phyloP scores from a whole-genome alignment of 2,329 filamentous ascomycete genomes.

The Cladorrhinum sp. region DNA sequence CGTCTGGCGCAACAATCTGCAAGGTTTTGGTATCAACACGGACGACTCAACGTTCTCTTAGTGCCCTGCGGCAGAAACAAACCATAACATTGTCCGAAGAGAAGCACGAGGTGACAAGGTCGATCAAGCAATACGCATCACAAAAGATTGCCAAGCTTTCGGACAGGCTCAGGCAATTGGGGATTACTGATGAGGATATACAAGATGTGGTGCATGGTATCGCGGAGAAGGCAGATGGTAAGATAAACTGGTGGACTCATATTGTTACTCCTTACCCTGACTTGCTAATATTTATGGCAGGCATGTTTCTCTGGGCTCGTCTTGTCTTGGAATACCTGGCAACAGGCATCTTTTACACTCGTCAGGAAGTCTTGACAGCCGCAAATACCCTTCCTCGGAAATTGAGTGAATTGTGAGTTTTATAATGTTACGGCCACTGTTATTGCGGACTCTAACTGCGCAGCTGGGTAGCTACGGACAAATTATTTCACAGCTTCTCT shows the following conservation, averaged over 20 bases:
- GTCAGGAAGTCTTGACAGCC: conserved; percentile 27
- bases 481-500: conserved; percentile 30
- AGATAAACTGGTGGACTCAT: not conserved
- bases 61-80: conserved; percentile 19
- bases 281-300: conserved; percentile 18
- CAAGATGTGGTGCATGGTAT: not conserved
- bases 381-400: conserved; percentile 26
- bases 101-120: conserved; percentile 17
- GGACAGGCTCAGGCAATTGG: conserved; percentile 20
- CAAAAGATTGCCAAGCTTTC: conserved; percentile 18
- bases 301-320: conserved; percentile 39
- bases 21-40: conserved; percentile 32
- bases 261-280: not conserved
- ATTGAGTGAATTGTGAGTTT: conserved; percentile 29
- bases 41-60: conserved; percentile 16
- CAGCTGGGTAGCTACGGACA: conserved; percentile 29
- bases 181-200: conserved; percentile 17
- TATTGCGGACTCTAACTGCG: not conserved
- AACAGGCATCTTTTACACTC: conserved; percentile 31
- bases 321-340: conserved; percentile 36
- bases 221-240: not conserved
- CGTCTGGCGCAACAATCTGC: conserved; percentile 19
- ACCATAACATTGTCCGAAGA: conserved; percentile 30
- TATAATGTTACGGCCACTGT: not conserved
- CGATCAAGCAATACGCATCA: not conserved